Percentiles rank a stretch among this genome's conserved stretches.
Evolutionary conservation across 2,329 filamentous ascomycete species (phyloP).

Genomic region (Colletotrichum sp.): DNA sequence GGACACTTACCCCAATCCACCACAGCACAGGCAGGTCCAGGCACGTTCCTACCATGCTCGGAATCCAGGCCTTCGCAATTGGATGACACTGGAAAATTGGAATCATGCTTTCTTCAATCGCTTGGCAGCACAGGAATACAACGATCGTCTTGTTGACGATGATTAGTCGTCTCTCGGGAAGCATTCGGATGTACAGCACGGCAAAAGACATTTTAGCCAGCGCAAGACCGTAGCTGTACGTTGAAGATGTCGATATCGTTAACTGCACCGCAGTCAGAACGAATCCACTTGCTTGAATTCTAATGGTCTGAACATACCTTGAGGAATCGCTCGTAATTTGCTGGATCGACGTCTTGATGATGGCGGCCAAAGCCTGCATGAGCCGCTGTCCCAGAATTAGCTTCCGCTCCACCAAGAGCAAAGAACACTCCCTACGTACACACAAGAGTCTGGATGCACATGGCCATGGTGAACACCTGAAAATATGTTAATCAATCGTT

Average conservation of each 20-base stretch:
- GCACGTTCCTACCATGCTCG: slow-evolving; percentile 26
- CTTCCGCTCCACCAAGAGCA: background rate
- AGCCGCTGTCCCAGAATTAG: background rate
- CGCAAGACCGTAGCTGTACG: slow-evolving; percentile 32
- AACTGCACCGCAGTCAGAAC: background rate
- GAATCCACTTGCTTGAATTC: no score
- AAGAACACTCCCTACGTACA: background rate
- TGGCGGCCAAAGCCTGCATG: background rate
- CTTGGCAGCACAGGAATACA: slow-evolving; percentile 31
- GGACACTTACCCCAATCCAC: slow-evolving; percentile 33
- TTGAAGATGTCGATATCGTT: slow-evolving; percentile 27
- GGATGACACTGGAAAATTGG: slow-evolving; percentile 32
- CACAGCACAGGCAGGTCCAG: slow-evolving; percentile 32
- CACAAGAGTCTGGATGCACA: background rate
- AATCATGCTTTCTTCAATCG: slow-evolving; percentile 31
- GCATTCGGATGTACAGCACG: slow-evolving; percentile 34
- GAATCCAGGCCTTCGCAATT: slow-evolving; percentile 29
- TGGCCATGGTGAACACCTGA: background rate
- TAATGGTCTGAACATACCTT: background rate
- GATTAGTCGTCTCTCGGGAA: slow-evolving; percentile 26
- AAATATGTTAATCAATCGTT: background rate
- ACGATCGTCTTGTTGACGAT: slow-evolving; percentile 32
- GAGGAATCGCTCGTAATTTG: background rate
- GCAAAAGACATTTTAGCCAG: slow-evolving; percentile 36
- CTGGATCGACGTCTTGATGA: background rate